phyloP scores from a whole-genome alignment of 257 asterid genomes.

The Salvia rosmarinus region DNA sequence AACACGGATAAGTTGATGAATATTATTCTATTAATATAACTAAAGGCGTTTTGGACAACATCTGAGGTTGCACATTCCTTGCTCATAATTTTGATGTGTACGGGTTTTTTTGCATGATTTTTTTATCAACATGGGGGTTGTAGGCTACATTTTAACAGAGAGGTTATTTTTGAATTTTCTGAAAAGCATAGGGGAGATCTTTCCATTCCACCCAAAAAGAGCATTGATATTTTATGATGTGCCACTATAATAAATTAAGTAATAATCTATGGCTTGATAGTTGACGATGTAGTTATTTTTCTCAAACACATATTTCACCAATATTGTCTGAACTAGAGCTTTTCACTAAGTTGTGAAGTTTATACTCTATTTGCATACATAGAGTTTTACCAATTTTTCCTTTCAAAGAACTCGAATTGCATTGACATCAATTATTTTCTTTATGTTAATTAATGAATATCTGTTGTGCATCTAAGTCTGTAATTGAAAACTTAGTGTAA shows the following conservation, averaged over 20 bases:
- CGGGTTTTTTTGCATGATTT: background rate
- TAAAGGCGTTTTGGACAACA: background rate
- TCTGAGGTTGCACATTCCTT: background rate
- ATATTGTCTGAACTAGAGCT: too few relatives aligned
- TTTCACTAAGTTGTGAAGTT: too few relatives aligned
- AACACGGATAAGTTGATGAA: background rate
- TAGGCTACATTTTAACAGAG: background rate
- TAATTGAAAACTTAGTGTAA: background rate
- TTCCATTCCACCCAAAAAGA: too few relatives aligned
- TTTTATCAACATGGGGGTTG: background rate
- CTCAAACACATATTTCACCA: too few relatives aligned
- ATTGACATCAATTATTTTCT: background rate
- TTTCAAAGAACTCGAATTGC: conserved; percentile 3
- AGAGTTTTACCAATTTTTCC: background rate
- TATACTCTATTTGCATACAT: background rate
- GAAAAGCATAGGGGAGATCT: background rate
- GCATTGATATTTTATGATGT: too few relatives aligned
- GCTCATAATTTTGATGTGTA: background rate
- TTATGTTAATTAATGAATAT: background rate
- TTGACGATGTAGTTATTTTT: too few relatives aligned
- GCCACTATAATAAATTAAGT: too few relatives aligned
- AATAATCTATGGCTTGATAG: too few relatives aligned
- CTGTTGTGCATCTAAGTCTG: background rate
- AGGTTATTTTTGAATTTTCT: background rate
- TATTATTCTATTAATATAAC: background rate